A percentile compares a stretch with the other conserved stretches of the same genome.
Evolutionary conservation across 352 stramenopile genomes (phyloP).

Genomic region (Saprolegnia diclina): DNA sequence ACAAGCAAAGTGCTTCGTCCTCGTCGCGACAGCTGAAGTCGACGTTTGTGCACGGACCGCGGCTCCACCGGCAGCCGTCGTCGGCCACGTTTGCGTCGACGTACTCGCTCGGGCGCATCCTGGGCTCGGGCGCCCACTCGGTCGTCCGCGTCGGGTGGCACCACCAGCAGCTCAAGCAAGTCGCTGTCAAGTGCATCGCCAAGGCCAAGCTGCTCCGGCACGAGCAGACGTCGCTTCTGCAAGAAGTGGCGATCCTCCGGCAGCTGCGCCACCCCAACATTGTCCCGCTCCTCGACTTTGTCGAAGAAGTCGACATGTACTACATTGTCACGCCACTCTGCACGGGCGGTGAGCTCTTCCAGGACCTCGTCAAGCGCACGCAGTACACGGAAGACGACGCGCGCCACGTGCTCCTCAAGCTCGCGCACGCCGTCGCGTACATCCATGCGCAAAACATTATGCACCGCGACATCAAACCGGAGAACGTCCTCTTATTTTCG

Average conservation of each 20-base stretch:
- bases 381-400: conserved; percentile 24
- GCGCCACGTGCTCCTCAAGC: neutral
- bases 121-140: conserved; percentile 64
- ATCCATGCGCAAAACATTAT: conserved; percentile 21
- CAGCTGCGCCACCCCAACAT: neutral
- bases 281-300: neutral
- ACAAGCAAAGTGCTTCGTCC: conserved; percentile 32
- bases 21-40: neutral
- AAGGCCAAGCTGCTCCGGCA: conserved; percentile 30
- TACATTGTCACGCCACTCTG: conserved; percentile 18
- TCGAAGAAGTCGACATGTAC: neutral
- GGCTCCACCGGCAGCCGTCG: neutral
- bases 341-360: conserved; percentile 19
- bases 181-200: conserved; percentile 47
- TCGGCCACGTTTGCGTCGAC: neutral
- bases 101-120: conserved; percentile 22
- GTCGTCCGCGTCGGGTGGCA: conserved; percentile 71
- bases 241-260: neutral
- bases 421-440: conserved; percentile 8
- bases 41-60: no score
- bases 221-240: conserved; percentile 16
- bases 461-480: conserved; percentile 36
- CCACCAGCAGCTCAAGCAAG: conserved; percentile 29
- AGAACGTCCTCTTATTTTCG: conserved; percentile 85
- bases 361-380: neutral